phyloP scores from a whole-genome alignment of 768 basidiomycete species.

The Galerina sulciceps region DNA sequence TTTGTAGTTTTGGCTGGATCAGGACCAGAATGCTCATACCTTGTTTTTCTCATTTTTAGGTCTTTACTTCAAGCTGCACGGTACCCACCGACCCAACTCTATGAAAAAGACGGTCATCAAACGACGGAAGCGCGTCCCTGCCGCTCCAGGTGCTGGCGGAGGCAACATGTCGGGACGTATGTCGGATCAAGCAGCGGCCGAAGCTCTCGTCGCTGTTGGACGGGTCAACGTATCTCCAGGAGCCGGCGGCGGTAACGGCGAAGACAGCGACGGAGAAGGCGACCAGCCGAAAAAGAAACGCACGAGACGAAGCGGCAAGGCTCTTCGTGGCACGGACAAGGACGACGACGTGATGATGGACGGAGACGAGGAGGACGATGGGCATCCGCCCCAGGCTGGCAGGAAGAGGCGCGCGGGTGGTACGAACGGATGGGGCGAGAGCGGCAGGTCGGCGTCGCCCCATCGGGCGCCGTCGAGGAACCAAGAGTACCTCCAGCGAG shows the following conservation, averaged over 20 bases:
- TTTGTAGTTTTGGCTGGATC: not conserved
- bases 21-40: slow-evolving; percentile 8
- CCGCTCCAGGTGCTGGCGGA: slow-evolving; percentile 61
- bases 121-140: slow-evolving; percentile 95
- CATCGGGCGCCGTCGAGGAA: slow-evolving; percentile 29
- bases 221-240: slow-evolving; percentile 46
- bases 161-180: slow-evolving; percentile 41
- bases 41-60: slow-evolving; percentile 51
- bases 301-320: slow-evolving; percentile 40
- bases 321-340: slow-evolving; percentile 26
- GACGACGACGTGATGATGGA: slow-evolving; percentile 57
- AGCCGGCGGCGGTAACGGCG: slow-evolving; percentile 29
- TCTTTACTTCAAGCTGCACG: slow-evolving; percentile 97
- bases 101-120: slow-evolving; percentile 99
- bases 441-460: slow-evolving; percentile 38
- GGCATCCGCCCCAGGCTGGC: not conserved
- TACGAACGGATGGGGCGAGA: slow-evolving; percentile 35
- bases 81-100: slow-evolving; percentile 93
- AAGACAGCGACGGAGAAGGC: slow-evolving; percentile 49
- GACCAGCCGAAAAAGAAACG: slow-evolving; percentile 66
- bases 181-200: slow-evolving; percentile 88
- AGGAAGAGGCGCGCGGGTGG: slow-evolving; percentile 28
- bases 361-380: slow-evolving; percentile 38
- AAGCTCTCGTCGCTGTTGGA: slow-evolving; percentile 85
- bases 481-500: slow-evolving; percentile 12